Base-by-base conservation (phyloP, 176 grass and related monocot genomes). In the Paspalum notatum region DNA sequence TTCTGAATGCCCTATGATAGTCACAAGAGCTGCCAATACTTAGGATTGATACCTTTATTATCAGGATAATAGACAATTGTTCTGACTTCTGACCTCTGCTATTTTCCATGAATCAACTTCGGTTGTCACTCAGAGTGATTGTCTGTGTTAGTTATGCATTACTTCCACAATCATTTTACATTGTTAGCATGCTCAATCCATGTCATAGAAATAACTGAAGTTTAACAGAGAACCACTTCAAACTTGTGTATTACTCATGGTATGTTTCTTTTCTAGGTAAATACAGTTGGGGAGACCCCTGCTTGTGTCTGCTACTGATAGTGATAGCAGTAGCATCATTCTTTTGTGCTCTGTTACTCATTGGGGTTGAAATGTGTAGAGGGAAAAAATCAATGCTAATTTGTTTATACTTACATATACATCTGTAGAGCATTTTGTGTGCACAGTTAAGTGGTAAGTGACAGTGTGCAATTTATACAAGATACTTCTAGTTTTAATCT, bases 111-210 rank as follows among this genome's bases (percentile, higher is more conserved):
- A 82, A 71, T 38, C 4, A 0, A 69, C 18, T 87, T 42, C 71
- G 76, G 62, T 4, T 45, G 47, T n/a, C 24, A 65, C 37, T 58
- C 49, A 26, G 18, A 21, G 41, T 74, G 15, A 27, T 38, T 8
- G 15, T 26, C 48, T 60, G 16, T 60, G 4, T 52, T 44, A 27
- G 4, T 52, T 44, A 27, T 63, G 45, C 42, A 25, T 54, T 21
- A 37, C 7, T 85, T 78, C 11, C 12, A 43, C 12, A 58, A 59
- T 76, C 54, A 80, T 80, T 45, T 40, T 77, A 14, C 55, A 54
- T 77, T 15, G 17, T 14, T 82, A 82, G 54, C 12, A 71, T 18
- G 10, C 18, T 64, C 25, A 62, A 9, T 71, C 46, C 41, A 82
- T 76, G 72, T 78, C 25, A 72, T 52, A 62, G 39, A 65, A 76